Evolutionary conservation across 257 asterid species (phyloP).

Genomic region (Henckelia pumila): DNA sequence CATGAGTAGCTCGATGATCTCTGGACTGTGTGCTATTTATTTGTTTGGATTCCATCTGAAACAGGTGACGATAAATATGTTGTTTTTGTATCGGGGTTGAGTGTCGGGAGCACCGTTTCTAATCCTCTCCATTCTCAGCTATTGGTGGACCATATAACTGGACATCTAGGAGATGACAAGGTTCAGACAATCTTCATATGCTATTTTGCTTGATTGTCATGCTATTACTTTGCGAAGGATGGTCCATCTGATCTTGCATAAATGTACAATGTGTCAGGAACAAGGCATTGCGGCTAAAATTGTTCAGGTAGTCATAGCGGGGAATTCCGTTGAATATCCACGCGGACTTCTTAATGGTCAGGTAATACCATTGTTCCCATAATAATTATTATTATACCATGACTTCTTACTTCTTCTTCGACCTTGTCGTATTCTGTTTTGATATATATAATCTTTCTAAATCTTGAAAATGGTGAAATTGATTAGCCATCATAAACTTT

Average conservation of each 20-base stretch:
- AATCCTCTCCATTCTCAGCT: constrained; percentile 94
- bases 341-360: constrained; percentile 81
- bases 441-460: no score
- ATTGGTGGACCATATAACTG: constrained; percentile 91
- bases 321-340: constrained; percentile 78
- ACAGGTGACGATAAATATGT: constrained; percentile 92
- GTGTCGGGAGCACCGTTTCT: constrained; percentile 70
- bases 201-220: constrained; percentile 12
- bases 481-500: no score
- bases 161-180: constrained; percentile 95
- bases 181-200: constrained; percentile 36
- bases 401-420: background rate
- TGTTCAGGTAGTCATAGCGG: constrained; percentile 89
- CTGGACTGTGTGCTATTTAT: constrained; percentile 4
- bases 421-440: background rate
- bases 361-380: constrained; percentile 42
- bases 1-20: background rate
- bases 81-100: constrained; percentile 80
- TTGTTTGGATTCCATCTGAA: constrained; percentile 16
- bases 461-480: no score
- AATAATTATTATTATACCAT: background rate
- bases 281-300: constrained; percentile 83
- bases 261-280: constrained; percentile 50
- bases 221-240: constrained; percentile 19
- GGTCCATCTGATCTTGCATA: constrained; percentile 22